Evolutionary conservation across 768 basidiomycete genomes (phyloP).

Genomic region (Macrolepiota dolichaula): DNA sequence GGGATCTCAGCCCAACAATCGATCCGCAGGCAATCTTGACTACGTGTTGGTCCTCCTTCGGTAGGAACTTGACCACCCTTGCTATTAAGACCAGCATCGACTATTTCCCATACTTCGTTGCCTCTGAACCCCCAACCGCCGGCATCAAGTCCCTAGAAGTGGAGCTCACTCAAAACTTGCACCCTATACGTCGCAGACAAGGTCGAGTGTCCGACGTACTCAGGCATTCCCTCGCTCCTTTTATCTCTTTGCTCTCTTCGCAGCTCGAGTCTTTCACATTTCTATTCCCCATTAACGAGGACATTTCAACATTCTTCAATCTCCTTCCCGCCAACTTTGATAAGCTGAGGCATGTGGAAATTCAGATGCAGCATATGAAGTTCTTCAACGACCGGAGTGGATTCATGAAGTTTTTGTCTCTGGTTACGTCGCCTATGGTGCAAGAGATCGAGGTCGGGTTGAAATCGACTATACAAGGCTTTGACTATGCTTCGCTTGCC

Average conservation of each 20-base stretch:
- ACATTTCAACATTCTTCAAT: slow-evolving; percentile 38
- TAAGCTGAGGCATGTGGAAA: slow-evolving; percentile 26
- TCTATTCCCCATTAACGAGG: slow-evolving; percentile 37
- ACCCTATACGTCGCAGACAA: slow-evolving; percentile 11
- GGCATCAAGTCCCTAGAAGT: slow-evolving; percentile 32
- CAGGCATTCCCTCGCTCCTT: slow-evolving; percentile 32
- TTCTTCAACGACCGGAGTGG: slow-evolving; percentile 34
- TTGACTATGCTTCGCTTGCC: slow-evolving; percentile 26
- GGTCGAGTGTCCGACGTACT: slow-evolving; percentile 23
- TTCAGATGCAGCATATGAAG: slow-evolving; percentile 38
- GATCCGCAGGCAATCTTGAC: slow-evolving; percentile 30
- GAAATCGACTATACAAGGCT: slow-evolving; percentile 30
- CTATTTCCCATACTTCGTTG: slow-evolving; percentile 29
- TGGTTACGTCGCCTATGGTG: slow-evolving; percentile 25
- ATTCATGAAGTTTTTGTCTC: slow-evolving; percentile 28
- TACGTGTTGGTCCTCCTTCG: slow-evolving; percentile 38
- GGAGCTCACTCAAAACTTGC: slow-evolving; percentile 35
- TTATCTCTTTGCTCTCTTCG: slow-evolving; percentile 32
- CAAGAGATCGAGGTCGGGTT: slow-evolving; percentile 34
- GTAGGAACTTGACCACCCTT: slow-evolving; percentile 28
- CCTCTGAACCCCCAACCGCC: slow-evolving; percentile 27
- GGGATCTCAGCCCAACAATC: no score
- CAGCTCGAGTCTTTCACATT: slow-evolving; percentile 33
- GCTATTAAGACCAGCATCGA: slow-evolving; percentile 36
- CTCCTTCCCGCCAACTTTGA: slow-evolving; percentile 28